Base-by-base conservation (phyloP, 1,284 basidiomycete genomes). In the Cutaneotrichosporon mucoides region DNA sequence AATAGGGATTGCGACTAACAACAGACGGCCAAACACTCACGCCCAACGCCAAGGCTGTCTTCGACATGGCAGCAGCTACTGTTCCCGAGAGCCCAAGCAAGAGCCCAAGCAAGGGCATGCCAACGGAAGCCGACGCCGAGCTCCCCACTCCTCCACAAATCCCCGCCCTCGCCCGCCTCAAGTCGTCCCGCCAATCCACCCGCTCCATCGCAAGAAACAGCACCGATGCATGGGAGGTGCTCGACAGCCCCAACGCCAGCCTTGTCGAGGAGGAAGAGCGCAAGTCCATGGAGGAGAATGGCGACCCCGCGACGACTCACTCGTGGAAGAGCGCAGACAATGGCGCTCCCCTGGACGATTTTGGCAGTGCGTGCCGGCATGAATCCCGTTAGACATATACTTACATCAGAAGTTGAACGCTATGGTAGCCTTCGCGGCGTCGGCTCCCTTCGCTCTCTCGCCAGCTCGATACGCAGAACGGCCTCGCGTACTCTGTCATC, bases 281-380 rank as follows among this genome's bases (percentile, higher is more conserved):
- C 24, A 24, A 24, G 24, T 24, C 24, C 24, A 24, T 24, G 6
- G 63, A 57, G 5, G 48, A 52, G 24, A 37, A 16, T 7, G 40
- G 50, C 10, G n/a, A 40, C 36, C 24, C 24, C 24, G 24, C 24
- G 24, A 47, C 53, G 45, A 12, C 33, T 5, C 42, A 42, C 41
- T 68, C 67, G 4, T 77, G 75, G 75, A 77, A 77, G 61, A 69
- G 65, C 16, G 71, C 75, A 0, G 65, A 56, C 5, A 77, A 77
- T 55, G 75, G 75, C 12, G 66, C 68, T 46, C 34, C 59, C 6
- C 55, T 76, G n/a, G 63, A 60, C 15, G 70, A 73, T 10, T 72
- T 72, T 49, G 45, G 43, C 36, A 55, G 57, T 60, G 35, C 49
- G 56, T 34, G 12, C 11, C 9, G 6, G 33, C 42, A 47, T n/a